Evolutionary conservation across 2,329 filamentous ascomycete species (phyloP).

Genomic region (Dothistroma pini): DNA sequence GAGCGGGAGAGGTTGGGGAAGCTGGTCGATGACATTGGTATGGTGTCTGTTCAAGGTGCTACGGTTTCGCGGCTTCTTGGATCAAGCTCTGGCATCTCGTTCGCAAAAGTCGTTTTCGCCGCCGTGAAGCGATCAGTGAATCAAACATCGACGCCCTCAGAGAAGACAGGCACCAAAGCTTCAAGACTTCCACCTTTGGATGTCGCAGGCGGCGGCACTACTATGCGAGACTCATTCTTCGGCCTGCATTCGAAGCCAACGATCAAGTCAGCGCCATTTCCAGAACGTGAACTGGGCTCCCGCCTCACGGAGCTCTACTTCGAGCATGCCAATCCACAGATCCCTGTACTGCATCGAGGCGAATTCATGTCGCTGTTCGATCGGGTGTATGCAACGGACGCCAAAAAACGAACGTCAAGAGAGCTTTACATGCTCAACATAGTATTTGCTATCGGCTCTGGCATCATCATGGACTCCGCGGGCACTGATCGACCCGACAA

Average conservation of each 20-base stretch:
- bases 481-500: constrained; percentile 38
- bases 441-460: constrained; percentile 92
- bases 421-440: constrained; percentile 96
- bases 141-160: constrained; percentile 54
- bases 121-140: constrained; percentile 76
- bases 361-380: constrained; percentile 91
- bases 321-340: constrained; percentile 93
- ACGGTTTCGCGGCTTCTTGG: constrained; percentile 79
- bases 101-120: constrained; percentile 89
- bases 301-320: constrained; percentile 82
- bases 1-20: constrained; percentile 62
- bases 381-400: constrained; percentile 67
- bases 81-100: constrained; percentile 86
- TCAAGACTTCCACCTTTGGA: constrained; percentile 52
- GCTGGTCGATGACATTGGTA: constrained; percentile 65
- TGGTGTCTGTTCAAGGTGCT: constrained; percentile 69
- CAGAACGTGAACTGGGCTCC: constrained; percentile 68
- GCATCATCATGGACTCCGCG: constrained; percentile 71
- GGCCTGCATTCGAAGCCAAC: constrained; percentile 88
- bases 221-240: constrained; percentile 94
- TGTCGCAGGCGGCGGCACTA: constrained; percentile 60
- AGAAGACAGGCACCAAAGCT: constrained; percentile 54
- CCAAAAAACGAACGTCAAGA: constrained; percentile 64
- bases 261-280: constrained; percentile 81
- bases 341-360: constrained; percentile 81